Conservation (phyloP, 441 rosid genomes). For the Populus trichocarpa region DNA sequence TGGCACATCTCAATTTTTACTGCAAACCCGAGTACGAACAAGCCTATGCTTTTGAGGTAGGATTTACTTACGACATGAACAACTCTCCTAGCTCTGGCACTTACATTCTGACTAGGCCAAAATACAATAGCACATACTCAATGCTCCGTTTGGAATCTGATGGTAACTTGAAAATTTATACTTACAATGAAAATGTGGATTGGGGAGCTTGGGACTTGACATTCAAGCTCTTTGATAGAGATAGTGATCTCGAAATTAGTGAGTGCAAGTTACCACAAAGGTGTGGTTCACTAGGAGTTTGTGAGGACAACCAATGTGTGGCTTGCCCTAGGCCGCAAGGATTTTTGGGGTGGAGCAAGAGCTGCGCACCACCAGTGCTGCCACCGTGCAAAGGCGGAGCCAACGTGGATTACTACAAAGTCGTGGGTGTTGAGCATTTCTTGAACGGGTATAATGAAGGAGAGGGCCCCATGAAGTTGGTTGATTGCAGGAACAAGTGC, state of each 20-base stretch:
- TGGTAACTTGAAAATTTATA: not conserved
- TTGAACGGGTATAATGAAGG: not conserved
- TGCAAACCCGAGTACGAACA: not conserved
- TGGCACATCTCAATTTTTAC: not conserved
- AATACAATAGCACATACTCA: slow-evolving; percentile 7
- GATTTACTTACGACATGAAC: not conserved
- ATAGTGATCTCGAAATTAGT: not conserved
- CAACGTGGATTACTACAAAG: not conserved
- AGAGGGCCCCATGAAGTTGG: not conserved
- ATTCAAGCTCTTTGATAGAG: not conserved
- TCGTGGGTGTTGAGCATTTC: slow-evolving; percentile 3
- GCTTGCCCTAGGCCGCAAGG: not conserved
- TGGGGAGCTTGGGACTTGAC: not conserved
- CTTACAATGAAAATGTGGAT: not conserved
- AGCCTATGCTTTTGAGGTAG: slow-evolving; percentile 1
- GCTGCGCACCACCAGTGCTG: not conserved
- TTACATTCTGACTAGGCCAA: not conserved
- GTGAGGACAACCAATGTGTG: not conserved
- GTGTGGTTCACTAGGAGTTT: not conserved
- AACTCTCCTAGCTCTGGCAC: not conserved
- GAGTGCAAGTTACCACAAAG: slow-evolving; percentile 5
- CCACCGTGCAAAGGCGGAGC: slow-evolving; percentile 1
- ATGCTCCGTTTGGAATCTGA: not conserved
- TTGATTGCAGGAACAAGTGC: not conserved
- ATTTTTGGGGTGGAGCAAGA: not conserved